Base-by-base conservation (phyloP, 2,329 filamentous ascomycete species). In the Cytospora mali region DNA sequence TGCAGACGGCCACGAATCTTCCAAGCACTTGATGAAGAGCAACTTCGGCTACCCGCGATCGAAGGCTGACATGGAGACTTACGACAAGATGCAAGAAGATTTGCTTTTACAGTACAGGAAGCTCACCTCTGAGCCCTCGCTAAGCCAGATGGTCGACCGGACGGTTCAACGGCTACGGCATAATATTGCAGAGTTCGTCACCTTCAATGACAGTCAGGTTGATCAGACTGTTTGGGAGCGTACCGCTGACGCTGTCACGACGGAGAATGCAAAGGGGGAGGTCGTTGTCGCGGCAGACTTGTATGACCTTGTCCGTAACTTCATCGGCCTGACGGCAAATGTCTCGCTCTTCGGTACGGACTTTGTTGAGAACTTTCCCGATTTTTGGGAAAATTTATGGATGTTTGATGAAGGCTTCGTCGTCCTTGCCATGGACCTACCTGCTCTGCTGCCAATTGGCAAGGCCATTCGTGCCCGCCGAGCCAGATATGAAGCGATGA, bases 151-250 rank as follows among this genome's bases (percentile, higher is more conserved):
- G 33, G 64, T 68, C 33, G 65, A 66, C 10, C 61, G 42, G 14
- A 66, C 66, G 1, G 33, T 71, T 3, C 61, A 53, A 6, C 67
- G 72, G 23, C 58, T 78, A 1, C 70, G 71, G n/a, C 65, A 67
- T 11, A 68, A 70, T 39, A 70, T 75, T 11, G 69, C 71, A 1
- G 75, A 77, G 52, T 68, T 76, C 3, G 72, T 78, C 53, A 74
- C 75, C 0, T 78, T 78, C 68, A 78, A 75, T 64, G 67, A 68
- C 7, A 74, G 72, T 18, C 68, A 72, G 1, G 70, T 75, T 4
- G 76, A 78, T 52, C 76, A 78, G 63, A 70, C 69, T 53, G 73
- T 74, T 7, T 78, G 76, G 76, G 76, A 78, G 66, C 68, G 72
- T n/a, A 25, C 68, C 6, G 74, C 75, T 0, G 70, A 70, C 0